phyloP scores from a whole-genome alignment of 179 eudicot genomes.

The Gypsophila paniculata region DNA sequence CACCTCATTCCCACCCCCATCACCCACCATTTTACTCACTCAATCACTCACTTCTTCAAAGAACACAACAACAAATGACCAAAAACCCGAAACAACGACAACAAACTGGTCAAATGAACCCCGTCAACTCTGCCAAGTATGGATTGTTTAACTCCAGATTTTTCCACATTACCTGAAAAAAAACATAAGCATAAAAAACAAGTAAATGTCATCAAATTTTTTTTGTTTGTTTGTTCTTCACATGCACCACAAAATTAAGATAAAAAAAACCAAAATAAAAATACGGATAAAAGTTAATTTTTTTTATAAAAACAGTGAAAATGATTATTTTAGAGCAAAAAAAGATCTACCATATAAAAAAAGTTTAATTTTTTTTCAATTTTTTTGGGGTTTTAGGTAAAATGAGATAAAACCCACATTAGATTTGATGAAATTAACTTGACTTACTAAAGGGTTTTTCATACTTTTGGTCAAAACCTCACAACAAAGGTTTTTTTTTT shows the following conservation, averaged over 20 bases:
- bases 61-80: conserved; percentile 12
- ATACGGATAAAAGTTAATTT: neutral
- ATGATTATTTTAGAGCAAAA: neutral
- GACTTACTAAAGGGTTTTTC: conserved; percentile 8
- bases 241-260: conserved; percentile 20
- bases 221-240: neutral
- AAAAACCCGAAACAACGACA: too few species aligned
- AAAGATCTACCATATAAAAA: conserved; percentile 19
- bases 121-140: neutral
- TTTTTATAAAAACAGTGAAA: neutral
- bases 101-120: neutral
- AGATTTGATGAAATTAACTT: conserved; percentile 16
- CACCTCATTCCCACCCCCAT: conserved; percentile 32
- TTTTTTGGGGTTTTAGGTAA: neutral
- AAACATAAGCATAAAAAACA: neutral
- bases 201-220: conserved; percentile 10
- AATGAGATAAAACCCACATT: conserved; percentile 21
- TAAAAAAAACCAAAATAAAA: neutral
- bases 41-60: conserved; percentile 8
- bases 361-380: neutral
- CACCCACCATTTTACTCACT: conserved; percentile 47
- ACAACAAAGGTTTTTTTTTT: neutral
- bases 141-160: neutral
- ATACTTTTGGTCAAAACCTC: neutral
- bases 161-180: conserved; percentile 15